Base-by-base conservation (phyloP, 148 eudicot genomes). In the Camellia granthamiana region DNA sequence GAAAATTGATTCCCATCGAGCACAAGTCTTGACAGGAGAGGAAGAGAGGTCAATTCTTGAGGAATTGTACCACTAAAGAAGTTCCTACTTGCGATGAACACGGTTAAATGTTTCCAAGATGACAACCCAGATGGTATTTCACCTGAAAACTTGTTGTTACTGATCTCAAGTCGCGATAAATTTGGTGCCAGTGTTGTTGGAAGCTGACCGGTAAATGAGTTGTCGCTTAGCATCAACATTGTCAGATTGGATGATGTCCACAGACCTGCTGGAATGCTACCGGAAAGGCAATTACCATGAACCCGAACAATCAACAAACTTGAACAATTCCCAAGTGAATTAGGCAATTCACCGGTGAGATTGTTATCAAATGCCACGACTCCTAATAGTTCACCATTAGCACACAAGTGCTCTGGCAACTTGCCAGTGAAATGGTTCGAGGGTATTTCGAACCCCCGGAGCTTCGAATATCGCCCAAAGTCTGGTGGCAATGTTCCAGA, bases 401-500 rank as follows among this genome's bases (percentile, higher is more conserved):
- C 58, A 60, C 88, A 86, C 11, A 86, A 75, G 64, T 64, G 5
- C 51, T 81, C 77, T 0, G 86, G 86, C 41, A 83, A 19, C 5
- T 41, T 13, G 3, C 88, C 86, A 0, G 13, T 86, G 75, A 51
- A 86, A 83, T 2, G 1, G 63, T 30, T 41, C 8, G 47, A 30
- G 38, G 38, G 38, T 30, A 30, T 30, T 30, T 30, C 38, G 38
- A 30, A 30, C 38, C 38, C 38, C 38, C 38, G 38, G 38, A 85
- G 85, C 52, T 6, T 74, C 2, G 88, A 85, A 77, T 71, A 75
- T 64, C 74, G 42, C 12, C 88, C 88, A 43, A 85, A 80, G n/a
- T 85, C 88, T 19, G 78, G 85, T 51, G 88, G 85, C 77, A 85
- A 23, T 69, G 21, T 79, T 7, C 88, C 88, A 18, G 88, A 80